phyloP scores from a whole-genome alignment of 495 filamentous ascomycete genomes.

The Neurospora africana region DNA sequence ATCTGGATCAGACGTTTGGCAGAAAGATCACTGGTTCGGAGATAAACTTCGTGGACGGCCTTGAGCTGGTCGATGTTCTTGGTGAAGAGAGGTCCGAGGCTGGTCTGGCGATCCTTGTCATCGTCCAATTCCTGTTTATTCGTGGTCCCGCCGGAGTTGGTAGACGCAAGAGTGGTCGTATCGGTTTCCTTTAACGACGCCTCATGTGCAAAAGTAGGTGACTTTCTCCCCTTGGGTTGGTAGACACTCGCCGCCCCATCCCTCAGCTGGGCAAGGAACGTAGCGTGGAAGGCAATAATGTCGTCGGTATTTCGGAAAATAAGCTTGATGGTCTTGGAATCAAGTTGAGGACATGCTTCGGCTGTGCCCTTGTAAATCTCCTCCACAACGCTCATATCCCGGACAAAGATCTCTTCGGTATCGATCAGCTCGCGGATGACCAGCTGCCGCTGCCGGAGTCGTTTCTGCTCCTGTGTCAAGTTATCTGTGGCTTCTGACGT shows the following conservation, averaged over 20 bases:
- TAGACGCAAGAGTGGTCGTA: conserved; percentile 20
- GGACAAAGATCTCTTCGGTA: conserved; percentile 76
- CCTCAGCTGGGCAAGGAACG: conserved; percentile 69
- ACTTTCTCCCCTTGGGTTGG: conserved; percentile 36
- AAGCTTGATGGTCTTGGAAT: conserved; percentile 68
- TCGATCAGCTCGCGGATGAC: conserved; percentile 85
- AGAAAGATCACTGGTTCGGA: conserved; percentile 78
- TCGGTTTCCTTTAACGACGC: conserved; percentile 18
- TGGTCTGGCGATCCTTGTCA: conserved; percentile 61
- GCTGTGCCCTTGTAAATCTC: conserved; percentile 97
- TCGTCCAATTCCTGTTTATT: conserved; percentile 29
- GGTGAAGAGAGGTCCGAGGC: conserved; percentile 68
- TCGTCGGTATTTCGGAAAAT: conserved; percentile 87
- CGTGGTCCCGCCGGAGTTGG: conserved; percentile 13
- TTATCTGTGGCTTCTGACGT: conserved; percentile 18
- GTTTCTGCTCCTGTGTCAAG: conserved; percentile 30
- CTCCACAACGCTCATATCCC: conserved; percentile 91
- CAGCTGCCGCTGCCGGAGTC: conserved; percentile 54
- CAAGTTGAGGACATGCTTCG: conserved; percentile 68
- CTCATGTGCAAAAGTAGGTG: conserved; percentile 23
- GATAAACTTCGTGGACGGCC: conserved; percentile 70
- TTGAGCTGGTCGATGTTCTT: conserved; percentile 68
- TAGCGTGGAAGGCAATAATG: conserved; percentile 69
- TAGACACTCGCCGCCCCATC: conserved; percentile 67
- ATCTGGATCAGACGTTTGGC: conserved; percentile 66